Conservation (phyloP, 257 asterid genomes). For the Handroanthus guayacan region DNA sequence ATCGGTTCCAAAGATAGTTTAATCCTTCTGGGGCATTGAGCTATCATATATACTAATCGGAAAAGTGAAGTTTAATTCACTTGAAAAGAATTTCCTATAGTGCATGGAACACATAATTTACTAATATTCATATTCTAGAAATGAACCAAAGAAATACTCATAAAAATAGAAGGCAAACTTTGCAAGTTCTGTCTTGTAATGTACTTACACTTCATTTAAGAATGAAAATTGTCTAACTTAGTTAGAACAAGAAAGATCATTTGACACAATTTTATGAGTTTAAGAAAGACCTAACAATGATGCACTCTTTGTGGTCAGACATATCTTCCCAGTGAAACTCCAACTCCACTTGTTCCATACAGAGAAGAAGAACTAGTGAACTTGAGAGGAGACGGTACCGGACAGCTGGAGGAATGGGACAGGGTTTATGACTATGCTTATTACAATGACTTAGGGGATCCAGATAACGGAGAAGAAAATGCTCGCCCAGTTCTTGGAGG, state of each 20-base stretch:
- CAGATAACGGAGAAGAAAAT: constrained; percentile 47
- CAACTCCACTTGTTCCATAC: constrained; percentile 45
- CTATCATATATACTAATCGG: too few relatives aligned
- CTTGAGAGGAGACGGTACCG: constrained; percentile 53
- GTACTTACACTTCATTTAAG: too few relatives aligned
- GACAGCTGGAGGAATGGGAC: constrained; percentile 59
- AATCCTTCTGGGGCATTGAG: too few relatives aligned
- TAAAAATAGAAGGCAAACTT: not conserved
- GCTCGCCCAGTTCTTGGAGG: constrained; percentile 54
- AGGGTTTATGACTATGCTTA: constrained; percentile 60
- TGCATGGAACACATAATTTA: too few relatives aligned
- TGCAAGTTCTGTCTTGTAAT: not conserved
- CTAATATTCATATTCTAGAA: not conserved
- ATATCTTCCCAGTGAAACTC: constrained; percentile 52
- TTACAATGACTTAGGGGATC: constrained; percentile 55
- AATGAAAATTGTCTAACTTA: too few relatives aligned
- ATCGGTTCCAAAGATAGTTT: too few relatives aligned
- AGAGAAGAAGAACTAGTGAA: constrained; percentile 48
- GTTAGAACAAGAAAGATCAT: too few relatives aligned
- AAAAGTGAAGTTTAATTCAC: too few relatives aligned
- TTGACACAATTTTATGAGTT: too few relatives aligned
- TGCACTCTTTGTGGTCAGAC: constrained; percentile 27
- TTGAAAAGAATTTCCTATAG: too few relatives aligned
- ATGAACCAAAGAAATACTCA: not conserved
- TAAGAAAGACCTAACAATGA: not conserved